phyloP scores from a whole-genome alignment of 257 asterid genomes.

The Lavandula angustifolia region DNA sequence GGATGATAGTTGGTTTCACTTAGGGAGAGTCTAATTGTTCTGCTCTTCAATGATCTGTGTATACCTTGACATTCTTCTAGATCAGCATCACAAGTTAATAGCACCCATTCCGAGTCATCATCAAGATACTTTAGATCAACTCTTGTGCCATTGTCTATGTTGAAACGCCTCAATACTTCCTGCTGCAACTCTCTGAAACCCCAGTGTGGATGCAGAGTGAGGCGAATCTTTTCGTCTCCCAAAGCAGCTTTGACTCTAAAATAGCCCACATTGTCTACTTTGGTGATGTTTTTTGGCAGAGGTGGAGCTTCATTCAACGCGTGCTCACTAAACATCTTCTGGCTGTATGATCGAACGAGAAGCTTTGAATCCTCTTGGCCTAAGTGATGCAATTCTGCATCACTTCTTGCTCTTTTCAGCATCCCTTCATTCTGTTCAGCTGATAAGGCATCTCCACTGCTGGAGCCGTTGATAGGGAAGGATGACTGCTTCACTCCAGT shows the following conservation, averaged over 20 bases:
- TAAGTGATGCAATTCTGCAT: constrained; percentile 50
- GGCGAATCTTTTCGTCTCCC: constrained; percentile 72
- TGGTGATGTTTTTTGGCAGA: constrained; percentile 40
- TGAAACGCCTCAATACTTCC: constrained; percentile 66
- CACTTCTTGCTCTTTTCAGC: constrained; percentile 46
- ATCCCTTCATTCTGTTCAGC: constrained; percentile 40
- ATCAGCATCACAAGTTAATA: constrained; percentile 80
- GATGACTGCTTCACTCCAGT: constrained; percentile 54
- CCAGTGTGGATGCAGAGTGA: constrained; percentile 65
- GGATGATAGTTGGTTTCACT: constrained; percentile 45
- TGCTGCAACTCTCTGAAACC: constrained; percentile 50
- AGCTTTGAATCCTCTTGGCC: constrained; percentile 54
- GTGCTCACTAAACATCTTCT: constrained; percentile 43
- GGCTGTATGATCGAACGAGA: constrained; percentile 62
- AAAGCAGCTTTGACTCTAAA: constrained; percentile 64
- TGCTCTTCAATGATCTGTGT: constrained; percentile 55
- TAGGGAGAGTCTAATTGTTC: constrained; percentile 58
- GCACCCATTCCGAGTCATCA: constrained; percentile 83
- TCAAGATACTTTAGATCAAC: constrained; percentile 69
- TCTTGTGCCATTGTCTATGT: constrained; percentile 45
- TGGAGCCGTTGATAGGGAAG: constrained; percentile 33
- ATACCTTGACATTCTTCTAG: constrained; percentile 79
- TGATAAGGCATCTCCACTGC: constrained; percentile 44
- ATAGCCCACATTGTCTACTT: constrained; percentile 27
- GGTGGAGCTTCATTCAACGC: constrained; percentile 43